A percentile compares a stretch with the other conserved stretches of the same genome.
Conservation (phyloP, 2,329 filamentous ascomycete genomes). For the Pseudogymnoascus sp. region DNA sequence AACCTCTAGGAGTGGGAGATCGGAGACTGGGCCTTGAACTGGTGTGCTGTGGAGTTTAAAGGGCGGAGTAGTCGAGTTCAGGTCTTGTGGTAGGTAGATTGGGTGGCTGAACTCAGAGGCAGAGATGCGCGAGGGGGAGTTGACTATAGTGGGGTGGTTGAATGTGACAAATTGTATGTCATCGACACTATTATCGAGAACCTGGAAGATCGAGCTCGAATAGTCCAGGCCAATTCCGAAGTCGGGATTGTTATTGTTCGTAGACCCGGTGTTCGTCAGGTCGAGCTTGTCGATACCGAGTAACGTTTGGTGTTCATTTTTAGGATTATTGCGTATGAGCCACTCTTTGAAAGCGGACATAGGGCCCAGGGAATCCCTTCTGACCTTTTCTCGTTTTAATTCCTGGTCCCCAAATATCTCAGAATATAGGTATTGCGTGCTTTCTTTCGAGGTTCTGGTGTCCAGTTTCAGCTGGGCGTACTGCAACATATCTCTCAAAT, state of each 20-base stretch:
- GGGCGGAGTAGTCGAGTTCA: slow-evolving; percentile 11
- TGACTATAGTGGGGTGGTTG: slow-evolving; percentile 11
- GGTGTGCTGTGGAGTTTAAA: slow-evolving; percentile 10
- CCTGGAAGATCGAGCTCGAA: slow-evolving; percentile 18
- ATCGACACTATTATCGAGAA: slow-evolving; percentile 13
- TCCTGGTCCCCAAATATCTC: slow-evolving; percentile 47
- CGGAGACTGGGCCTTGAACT: not conserved
- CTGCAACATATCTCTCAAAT: slow-evolving; percentile 39
- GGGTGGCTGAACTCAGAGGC: slow-evolving; percentile 11
- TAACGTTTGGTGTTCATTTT: slow-evolving; percentile 5
- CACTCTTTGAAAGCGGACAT: slow-evolving; percentile 30
- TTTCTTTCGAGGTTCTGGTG: slow-evolving; percentile 13
- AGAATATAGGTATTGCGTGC: slow-evolving; percentile 31
- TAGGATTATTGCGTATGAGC: slow-evolving; percentile 19
- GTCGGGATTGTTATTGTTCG: not conserved
- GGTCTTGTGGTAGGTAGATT: slow-evolving; percentile 15
- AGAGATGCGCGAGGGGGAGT: slow-evolving; percentile 11
- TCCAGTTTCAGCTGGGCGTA: slow-evolving; percentile 17
- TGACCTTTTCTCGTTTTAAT: slow-evolving; percentile 37
- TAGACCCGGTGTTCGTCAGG: not conserved
- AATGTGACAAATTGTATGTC: slow-evolving; percentile 19
- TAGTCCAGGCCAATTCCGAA: slow-evolving; percentile 23
- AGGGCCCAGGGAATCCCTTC: slow-evolving; percentile 27
- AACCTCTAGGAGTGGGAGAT: slow-evolving; percentile 8
- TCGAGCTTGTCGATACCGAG: slow-evolving; percentile 23